Conservation (phyloP, 2,329 filamentous ascomycete genomes). For the Pseudocercospora vitis region DNA sequence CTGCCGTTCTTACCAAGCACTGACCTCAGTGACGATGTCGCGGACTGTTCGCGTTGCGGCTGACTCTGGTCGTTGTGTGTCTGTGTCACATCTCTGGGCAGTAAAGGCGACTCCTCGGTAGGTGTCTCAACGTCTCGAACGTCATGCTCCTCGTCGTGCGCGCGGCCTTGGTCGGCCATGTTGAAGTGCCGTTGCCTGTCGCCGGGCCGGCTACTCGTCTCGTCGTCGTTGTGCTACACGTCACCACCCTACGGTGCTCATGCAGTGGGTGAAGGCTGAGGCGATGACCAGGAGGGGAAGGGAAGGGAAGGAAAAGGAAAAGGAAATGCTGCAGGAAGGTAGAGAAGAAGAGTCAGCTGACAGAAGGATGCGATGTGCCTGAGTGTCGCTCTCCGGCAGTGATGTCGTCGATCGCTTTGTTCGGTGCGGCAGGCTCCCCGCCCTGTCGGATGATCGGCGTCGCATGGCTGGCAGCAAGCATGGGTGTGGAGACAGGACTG, state of each 20-base stretch:
- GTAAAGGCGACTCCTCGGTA: slow-evolving; percentile 22
- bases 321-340: not conserved
- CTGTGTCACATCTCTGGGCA: slow-evolving; percentile 13
- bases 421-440: not conserved
- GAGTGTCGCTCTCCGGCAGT: not conserved
- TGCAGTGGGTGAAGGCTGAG: not conserved
- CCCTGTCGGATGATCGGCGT: not conserved
- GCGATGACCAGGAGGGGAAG: not conserved
- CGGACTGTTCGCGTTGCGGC: slow-evolving; percentile 28
- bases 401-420: not conserved
- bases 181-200: not conserved
- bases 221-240: slow-evolving; percentile 8
- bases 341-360: not conserved
- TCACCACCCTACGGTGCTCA: slow-evolving; percentile 12
- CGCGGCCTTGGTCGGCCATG: slow-evolving; percentile 13
- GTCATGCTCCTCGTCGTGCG: slow-evolving; percentile 14
- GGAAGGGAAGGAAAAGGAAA: not conserved
- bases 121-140: no score
- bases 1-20: slow-evolving; percentile 40
- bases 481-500: not conserved
- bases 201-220: not conserved
- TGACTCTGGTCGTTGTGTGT: slow-evolving; percentile 25
- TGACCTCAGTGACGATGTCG: slow-evolving; percentile 22
- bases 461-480: not conserved
- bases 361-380: not conserved